A percentile compares a stretch with the other conserved stretches of the same genome.
These are phyloP conservation scores for Novymonas esmeraldas DNA, from an alignment of 208 protist species.

Conservation along the genomic window DNA sequence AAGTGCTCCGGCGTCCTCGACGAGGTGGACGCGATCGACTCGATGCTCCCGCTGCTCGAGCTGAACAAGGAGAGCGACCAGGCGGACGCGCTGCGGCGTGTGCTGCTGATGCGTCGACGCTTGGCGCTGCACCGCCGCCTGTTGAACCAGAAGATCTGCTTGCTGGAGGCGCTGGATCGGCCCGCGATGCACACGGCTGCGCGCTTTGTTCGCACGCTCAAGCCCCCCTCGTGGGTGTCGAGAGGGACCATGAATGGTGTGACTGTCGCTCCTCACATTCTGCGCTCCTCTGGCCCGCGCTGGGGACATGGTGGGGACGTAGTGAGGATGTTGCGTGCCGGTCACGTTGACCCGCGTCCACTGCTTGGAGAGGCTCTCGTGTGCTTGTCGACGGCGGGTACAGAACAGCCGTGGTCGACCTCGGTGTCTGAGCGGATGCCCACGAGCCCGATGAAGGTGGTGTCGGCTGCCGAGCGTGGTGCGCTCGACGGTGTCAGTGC, in stretches of 20 bases:
- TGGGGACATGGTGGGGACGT: no score
- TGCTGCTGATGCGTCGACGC: conserved; percentile 54
- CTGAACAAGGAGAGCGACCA: conserved; percentile 63
- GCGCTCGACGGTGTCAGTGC: no score
- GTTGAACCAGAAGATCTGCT: conserved; percentile 50
- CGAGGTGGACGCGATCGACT: conserved; percentile 72
- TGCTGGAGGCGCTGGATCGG: conserved; percentile 44
- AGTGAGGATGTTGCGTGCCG: no score
- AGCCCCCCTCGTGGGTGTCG: not conserved
- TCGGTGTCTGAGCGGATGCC: no score
- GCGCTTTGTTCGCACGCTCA: conserved; percentile 29
- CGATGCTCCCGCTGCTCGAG: conserved; percentile 56
- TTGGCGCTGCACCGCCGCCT: conserved; percentile 52
- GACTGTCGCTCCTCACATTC: not conserved
- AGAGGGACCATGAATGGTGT: not conserved
- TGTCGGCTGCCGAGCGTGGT: no score
- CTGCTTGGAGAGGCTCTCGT: no score
- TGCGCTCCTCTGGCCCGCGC: no score
- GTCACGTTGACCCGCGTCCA: no score
- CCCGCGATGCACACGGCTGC: conserved; percentile 39
- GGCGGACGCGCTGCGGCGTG: conserved; percentile 63
- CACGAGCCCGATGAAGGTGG: no score
- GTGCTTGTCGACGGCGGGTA: no score
- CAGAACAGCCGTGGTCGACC: no score
- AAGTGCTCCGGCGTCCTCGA: conserved; percentile 47